Conservation (phyloP, 108 stramenopile genomes). For the Tribonema minus region DNA sequence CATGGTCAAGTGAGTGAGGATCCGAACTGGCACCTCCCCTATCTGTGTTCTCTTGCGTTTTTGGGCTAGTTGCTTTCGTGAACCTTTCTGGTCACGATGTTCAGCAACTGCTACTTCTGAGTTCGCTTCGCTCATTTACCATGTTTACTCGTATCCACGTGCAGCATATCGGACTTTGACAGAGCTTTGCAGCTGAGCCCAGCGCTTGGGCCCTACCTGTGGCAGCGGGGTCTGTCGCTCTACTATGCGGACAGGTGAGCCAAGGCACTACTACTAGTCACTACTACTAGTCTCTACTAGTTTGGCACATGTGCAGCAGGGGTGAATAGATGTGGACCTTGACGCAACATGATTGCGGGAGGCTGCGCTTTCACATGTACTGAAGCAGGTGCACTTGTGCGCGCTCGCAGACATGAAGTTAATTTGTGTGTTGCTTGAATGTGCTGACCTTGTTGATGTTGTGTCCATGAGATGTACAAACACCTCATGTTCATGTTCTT, state of each 20-base stretch:
- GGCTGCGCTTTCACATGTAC: background rate
- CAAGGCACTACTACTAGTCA: background rate
- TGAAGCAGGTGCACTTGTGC: background rate
- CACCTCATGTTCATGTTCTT: no score
- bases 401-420: background rate
- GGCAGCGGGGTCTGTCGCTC: slow-evolving; percentile 37
- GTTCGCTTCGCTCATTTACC: no score
- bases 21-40: no score
- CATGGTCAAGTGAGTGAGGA: no score
- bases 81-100: no score
- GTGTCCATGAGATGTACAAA: no score
- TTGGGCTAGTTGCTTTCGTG: no score
- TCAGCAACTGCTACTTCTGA: no score
- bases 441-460: no score
- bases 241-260: slow-evolving; percentile 11
- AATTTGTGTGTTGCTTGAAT: background rate
- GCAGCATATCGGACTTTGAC: slow-evolving; percentile 32
- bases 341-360: background rate
- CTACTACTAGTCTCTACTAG: background rate
- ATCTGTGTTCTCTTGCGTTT: no score
- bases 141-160: no score
- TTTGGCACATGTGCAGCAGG: background rate
- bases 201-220: slow-evolving; percentile 17
- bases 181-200: slow-evolving; percentile 19
- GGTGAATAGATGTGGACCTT: background rate